phyloP scores from a whole-genome alignment of 371 early-diverging fungal genomes.

The Capniomyces stellatus region DNA sequence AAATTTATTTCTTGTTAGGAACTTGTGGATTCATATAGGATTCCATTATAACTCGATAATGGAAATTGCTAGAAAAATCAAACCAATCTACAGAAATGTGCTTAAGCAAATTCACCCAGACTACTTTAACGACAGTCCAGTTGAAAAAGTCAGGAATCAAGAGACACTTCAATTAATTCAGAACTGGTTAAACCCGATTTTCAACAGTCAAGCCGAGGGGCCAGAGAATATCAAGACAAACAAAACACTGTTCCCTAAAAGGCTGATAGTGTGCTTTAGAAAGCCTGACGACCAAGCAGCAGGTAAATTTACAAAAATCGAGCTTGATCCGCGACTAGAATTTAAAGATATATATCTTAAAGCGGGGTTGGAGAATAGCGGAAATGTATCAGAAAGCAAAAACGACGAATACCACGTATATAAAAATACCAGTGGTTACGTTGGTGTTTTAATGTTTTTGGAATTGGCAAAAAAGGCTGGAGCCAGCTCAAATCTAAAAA shows the following conservation, averaged over 20 bases:
- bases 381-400: neutral
- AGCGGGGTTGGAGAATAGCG: neutral
- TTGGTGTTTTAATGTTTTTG: neutral
- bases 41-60: too few relatives aligned
- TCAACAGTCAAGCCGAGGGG: neutral
- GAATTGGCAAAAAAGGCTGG: neutral
- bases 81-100: neutral
- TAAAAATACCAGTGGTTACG: too few relatives aligned
- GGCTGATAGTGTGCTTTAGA: neutral
- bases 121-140: neutral
- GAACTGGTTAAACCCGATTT: slow-evolving; percentile 1
- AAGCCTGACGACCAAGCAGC: neutral
- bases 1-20: too few relatives aligned
- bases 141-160: neutral
- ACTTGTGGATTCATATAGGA: too few relatives aligned
- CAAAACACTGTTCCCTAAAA: neutral
- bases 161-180: neutral
- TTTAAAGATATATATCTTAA: neutral
- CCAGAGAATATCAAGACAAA: neutral
- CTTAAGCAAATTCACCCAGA: slow-evolving; percentile 3
- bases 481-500: too few relatives aligned
- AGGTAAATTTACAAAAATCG: neutral
- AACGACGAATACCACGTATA: neutral
- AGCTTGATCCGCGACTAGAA: too few relatives aligned
- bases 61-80: neutral